Evolutionary conservation across 768 basidiomycete species (phyloP).

Genomic region (Pisolithus albus): DNA sequence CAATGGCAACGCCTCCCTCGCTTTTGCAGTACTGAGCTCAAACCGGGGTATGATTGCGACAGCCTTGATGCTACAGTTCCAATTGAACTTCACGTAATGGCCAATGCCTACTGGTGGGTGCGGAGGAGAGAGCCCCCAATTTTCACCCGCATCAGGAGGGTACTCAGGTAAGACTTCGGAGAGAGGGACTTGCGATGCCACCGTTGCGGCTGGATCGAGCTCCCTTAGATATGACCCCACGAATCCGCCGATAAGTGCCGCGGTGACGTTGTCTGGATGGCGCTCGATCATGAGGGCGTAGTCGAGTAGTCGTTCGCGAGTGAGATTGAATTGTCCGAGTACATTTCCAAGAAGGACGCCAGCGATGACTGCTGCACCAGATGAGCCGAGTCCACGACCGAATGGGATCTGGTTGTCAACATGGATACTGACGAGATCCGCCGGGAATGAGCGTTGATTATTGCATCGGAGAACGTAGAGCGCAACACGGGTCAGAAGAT

Average conservation of each 20-base stretch:
- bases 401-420: slow-evolving; percentile 94
- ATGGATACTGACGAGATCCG: slow-evolving; percentile 59
- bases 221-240: slow-evolving; percentile 94
- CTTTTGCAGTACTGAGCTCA: slow-evolving; percentile 93
- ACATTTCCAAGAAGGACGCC: slow-evolving; percentile 86
- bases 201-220: slow-evolving; percentile 71
- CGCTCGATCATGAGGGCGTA: slow-evolving; percentile 99
- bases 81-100: slow-evolving; percentile 86
- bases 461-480: slow-evolving; percentile 97
- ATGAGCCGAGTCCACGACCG: slow-evolving; percentile 94
- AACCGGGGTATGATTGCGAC: slow-evolving; percentile 93
- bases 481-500: slow-evolving; percentile 93
- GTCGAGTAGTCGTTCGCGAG: slow-evolving; percentile 74
- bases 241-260: slow-evolving; percentile 93
- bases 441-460: slow-evolving; percentile 65
- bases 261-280: slow-evolving; percentile 98
- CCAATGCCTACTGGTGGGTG: slow-evolving; percentile 86
- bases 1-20: slow-evolving; percentile 80
- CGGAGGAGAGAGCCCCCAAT: slow-evolving; percentile 88
- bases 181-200: slow-evolving; percentile 84
- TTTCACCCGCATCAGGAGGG: slow-evolving; percentile 84
- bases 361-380: slow-evolving; percentile 97
- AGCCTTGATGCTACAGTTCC: slow-evolving; percentile 80
- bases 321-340: slow-evolving; percentile 68
- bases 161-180: slow-evolving; percentile 96